phyloP scores from a whole-genome alignment of 2,329 filamentous ascomycete genomes.

The Beauveria caledonica region DNA sequence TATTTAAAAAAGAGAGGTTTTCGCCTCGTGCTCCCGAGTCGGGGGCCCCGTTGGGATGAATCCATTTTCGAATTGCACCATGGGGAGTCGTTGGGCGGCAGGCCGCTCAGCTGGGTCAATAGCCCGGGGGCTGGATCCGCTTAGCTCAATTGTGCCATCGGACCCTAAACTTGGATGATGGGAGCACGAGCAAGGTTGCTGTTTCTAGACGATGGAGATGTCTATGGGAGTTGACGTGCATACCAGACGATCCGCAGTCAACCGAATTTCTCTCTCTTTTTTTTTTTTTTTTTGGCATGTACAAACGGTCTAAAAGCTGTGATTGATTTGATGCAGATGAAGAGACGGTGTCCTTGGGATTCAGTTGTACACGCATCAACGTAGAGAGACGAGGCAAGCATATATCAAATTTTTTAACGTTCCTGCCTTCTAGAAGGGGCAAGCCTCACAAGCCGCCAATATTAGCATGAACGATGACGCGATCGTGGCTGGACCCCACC shows the following conservation, averaged over 20 bases:
- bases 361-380: too few species aligned
- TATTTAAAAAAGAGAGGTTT: too few species aligned
- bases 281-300: too few species aligned
- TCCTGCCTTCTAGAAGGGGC: slow-evolving; percentile 1
- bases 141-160: slow-evolving; percentile 11
- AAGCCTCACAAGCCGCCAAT: neutral
- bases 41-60: neutral
- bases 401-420: neutral
- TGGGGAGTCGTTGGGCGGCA: neutral
- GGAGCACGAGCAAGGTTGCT: neutral
- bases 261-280: too few species aligned
- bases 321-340: too few species aligned
- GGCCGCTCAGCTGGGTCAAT: neutral
- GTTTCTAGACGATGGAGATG: neutral
- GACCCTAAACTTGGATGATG: slow-evolving; percentile 8
- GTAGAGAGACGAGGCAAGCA: too few species aligned
- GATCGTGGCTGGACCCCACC: slow-evolving; percentile 15
- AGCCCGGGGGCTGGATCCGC: slow-evolving; percentile 1
- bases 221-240: neutral
- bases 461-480: slow-evolving; percentile 18
- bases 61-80: slow-evolving; percentile 7
- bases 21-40: neutral
- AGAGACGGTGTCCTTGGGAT: too few species aligned
- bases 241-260: too few species aligned
- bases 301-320: too few species aligned